Percentiles rank a stretch among this genome's conserved stretches.
Conservation (phyloP, 345 rosid genomes). For the Ricinus communis region DNA sequence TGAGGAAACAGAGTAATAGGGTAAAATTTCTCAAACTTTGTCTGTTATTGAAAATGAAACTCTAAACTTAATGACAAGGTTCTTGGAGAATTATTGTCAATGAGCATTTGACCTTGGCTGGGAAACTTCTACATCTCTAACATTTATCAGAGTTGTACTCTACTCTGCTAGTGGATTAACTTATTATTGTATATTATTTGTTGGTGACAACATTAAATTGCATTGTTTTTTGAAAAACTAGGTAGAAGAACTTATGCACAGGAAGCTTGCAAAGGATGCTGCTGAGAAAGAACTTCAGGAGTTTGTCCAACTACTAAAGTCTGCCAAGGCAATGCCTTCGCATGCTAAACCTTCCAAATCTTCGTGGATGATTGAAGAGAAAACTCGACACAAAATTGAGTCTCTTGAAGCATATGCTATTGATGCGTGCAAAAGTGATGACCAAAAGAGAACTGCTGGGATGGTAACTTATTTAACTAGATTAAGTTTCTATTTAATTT, state of each 20-base stretch:
- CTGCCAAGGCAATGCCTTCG: slow-evolving; percentile 67
- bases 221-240: slow-evolving; percentile 21
- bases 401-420: slow-evolving; percentile 86
- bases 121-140: neutral
- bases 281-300: slow-evolving; percentile 76
- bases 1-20: neutral
- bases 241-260: slow-evolving; percentile 77
- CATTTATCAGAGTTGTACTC: neutral
- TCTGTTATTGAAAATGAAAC: neutral
- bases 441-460: slow-evolving; percentile 70
- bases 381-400: slow-evolving; percentile 45
- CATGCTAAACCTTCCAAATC: slow-evolving; percentile 71
- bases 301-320: slow-evolving; percentile 59
- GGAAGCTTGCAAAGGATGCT: slow-evolving; percentile 72
- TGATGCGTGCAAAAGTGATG: slow-evolving; percentile 69
- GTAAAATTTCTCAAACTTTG: neutral
- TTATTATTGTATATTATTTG: slow-evolving; percentile 8
- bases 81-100: neutral
- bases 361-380: slow-evolving; percentile 74
- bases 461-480: slow-evolving; percentile 47
- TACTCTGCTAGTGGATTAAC: neutral
- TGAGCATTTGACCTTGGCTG: neutral
- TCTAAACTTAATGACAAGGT: neutral
- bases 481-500: neutral
- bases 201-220: slow-evolving; percentile 5